Evolutionary conservation across 306 rosid species (phyloP).

Genomic region (Ceratonia siliqua): DNA sequence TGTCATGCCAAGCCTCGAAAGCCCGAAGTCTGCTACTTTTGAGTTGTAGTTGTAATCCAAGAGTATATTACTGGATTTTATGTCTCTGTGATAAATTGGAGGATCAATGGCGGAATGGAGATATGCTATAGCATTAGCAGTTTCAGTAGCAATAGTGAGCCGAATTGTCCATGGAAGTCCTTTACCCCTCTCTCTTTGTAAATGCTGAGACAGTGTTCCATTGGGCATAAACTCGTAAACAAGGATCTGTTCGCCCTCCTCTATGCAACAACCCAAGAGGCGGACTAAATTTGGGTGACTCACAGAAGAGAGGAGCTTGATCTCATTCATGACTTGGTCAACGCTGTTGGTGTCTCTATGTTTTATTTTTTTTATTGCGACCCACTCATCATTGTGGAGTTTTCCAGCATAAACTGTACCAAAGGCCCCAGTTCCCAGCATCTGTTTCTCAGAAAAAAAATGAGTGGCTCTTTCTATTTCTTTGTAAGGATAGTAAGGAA

Average conservation of each 20-base stretch:
- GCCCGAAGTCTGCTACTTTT: slow-evolving; percentile 97
- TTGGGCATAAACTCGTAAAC: slow-evolving; percentile 90
- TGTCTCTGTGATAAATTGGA: slow-evolving; percentile 95
- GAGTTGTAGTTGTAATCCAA: slow-evolving; percentile 80
- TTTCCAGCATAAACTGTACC: slow-evolving; percentile 93
- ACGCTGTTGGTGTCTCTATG: slow-evolving; percentile 75
- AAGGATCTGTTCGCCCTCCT: slow-evolving; percentile 88
- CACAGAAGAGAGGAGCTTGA: slow-evolving; percentile 88
- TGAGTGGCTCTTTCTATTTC: slow-evolving; percentile 82
- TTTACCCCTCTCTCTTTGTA: slow-evolving; percentile 67
- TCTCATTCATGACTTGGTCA: slow-evolving; percentile 96
- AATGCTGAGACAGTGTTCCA: slow-evolving; percentile 87
- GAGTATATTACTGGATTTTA: slow-evolving; percentile 89
- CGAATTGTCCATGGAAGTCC: slow-evolving; percentile 90
- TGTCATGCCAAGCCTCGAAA: slow-evolving; percentile 86
- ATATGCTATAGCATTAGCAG: slow-evolving; percentile 86
- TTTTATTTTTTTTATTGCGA: slow-evolving; percentile 85
- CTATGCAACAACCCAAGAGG: slow-evolving; percentile 92
- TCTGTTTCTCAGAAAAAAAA: slow-evolving; percentile 71
- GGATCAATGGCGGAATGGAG: slow-evolving; percentile 88
- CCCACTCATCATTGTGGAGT: slow-evolving; percentile 72
- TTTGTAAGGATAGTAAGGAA: slow-evolving; percentile 71
- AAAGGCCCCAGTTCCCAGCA: slow-evolving; percentile 92
- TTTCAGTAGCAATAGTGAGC: slow-evolving; percentile 87
- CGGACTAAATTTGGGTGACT: slow-evolving; percentile 95